Evolutionary conservation across 2,329 filamentous ascomycete species (phyloP).

Genomic region (Penicillium fuscoglaucum): DNA sequence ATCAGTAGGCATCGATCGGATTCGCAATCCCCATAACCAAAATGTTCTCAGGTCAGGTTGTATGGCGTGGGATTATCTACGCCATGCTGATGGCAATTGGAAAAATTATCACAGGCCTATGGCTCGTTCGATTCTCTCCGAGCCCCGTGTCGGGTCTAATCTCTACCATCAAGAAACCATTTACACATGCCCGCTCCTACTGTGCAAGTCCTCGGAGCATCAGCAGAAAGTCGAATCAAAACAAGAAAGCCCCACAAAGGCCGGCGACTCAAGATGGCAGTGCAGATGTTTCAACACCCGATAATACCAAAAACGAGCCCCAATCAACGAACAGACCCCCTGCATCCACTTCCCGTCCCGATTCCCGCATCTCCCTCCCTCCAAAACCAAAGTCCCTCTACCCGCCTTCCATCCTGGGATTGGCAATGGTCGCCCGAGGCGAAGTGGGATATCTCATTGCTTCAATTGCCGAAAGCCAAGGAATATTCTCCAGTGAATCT

Average conservation of each 20-base stretch:
- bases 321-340: not conserved
- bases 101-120: slow-evolving; percentile 62
- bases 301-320: not conserved
- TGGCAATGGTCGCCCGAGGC: slow-evolving; percentile 73
- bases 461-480: slow-evolving; percentile 61
- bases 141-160: slow-evolving; percentile 12
- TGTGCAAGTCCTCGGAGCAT: not conserved
- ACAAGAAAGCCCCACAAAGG: not conserved
- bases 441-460: slow-evolving; percentile 79
- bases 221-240: not conserved
- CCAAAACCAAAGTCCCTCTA: slow-evolving; percentile 63
- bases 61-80: slow-evolving; percentile 76
- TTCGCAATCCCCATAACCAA: slow-evolving; percentile 74
- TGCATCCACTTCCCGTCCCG: not conserved
- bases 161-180: slow-evolving; percentile 1
- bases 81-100: slow-evolving; percentile 66
- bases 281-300: no score
- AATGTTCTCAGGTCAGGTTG: slow-evolving; percentile 63
- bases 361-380: slow-evolving; percentile 16
- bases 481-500: slow-evolving; percentile 42
- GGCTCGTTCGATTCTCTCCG: slow-evolving; percentile 50
- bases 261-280: not conserved
- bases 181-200: slow-evolving; percentile 9
- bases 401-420: slow-evolving; percentile 64
- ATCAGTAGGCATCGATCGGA: slow-evolving; percentile 58